A percentile compares a stretch with the other conserved stretches of the same genome.
These are phyloP conservation scores for Diophrys sp. DNA, from an alignment of 73 alveolate species.

Conservation along the genomic window DNA sequence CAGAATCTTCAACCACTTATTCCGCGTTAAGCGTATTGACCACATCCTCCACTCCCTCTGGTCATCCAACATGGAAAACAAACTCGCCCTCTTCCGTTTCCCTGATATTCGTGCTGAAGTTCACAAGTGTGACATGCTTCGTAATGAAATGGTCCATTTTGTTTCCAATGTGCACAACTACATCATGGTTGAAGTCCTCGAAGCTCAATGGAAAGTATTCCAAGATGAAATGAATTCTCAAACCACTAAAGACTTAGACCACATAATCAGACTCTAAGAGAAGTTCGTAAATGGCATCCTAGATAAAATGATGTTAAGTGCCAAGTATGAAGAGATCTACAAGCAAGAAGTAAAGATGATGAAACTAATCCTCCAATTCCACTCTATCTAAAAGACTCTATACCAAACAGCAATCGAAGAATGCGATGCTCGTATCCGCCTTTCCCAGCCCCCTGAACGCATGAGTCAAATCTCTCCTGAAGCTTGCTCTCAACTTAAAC, in stretches of 20 bases:
- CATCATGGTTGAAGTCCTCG: conserved; percentile 92
- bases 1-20: conserved; percentile 85
- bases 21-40: conserved; percentile 92
- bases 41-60: conserved; percentile 75
- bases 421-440: conserved; percentile 23
- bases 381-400: conserved; percentile 66
- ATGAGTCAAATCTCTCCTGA: conserved; percentile 23
- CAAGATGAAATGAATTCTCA: conserved; percentile 73
- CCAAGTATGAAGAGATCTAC: conserved; percentile 64
- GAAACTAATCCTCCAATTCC: conserved; percentile 78
- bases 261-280: conserved; percentile 73
- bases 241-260: conserved; percentile 82
- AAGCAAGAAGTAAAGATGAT: too few relatives aligned
- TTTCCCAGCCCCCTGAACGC: conserved; percentile 15
- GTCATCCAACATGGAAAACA: conserved; percentile 62
- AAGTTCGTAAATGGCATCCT: conserved; percentile 72
- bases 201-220: conserved; percentile 88
- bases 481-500: conserved; percentile 25
- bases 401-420: conserved; percentile 75
- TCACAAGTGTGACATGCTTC: conserved; percentile 68
- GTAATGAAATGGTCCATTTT: conserved; percentile 90
- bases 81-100: conserved; percentile 50
- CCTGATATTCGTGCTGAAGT: conserved; percentile 67
- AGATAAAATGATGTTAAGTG: conserved; percentile 80
- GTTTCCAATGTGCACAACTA: conserved; percentile 84